Conservation (phyloP, 2,329 filamentous ascomycete genomes). For the Talaromyces sp. region DNA sequence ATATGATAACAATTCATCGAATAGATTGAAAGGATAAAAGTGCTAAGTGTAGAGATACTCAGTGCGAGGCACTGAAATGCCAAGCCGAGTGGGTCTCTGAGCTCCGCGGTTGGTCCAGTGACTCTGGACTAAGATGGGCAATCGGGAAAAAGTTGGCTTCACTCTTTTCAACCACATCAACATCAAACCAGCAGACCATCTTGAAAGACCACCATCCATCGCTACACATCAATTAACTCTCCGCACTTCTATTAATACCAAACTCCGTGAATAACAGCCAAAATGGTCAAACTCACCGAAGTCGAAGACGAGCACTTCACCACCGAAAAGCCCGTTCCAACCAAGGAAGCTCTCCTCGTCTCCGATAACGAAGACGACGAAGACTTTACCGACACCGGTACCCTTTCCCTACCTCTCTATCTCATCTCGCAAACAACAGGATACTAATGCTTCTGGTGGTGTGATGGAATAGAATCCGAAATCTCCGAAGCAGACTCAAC, state of each 20-base stretch:
- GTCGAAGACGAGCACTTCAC: constrained; percentile 95
- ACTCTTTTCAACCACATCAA: constrained; percentile 6
- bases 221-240: not conserved
- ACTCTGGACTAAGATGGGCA: constrained; percentile 5
- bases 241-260: too few species aligned
- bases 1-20: not conserved
- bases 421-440: too few species aligned
- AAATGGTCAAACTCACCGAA: constrained; percentile 95
- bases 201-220: not conserved
- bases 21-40: not conserved
- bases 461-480: constrained; percentile 63
- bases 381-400: constrained; percentile 91
- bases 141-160: constrained; percentile 39
- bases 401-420: constrained; percentile 17
- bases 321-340: constrained; percentile 63
- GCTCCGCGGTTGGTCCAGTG: constrained; percentile 23
- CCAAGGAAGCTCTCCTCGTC: constrained; percentile 52
- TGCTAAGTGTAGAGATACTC: too few species aligned
- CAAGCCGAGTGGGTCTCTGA: constrained; percentile 23
- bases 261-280: constrained; percentile 22
- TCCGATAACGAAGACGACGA: constrained; percentile 63
- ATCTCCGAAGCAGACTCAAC: constrained; percentile 74
- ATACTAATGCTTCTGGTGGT: not conserved
- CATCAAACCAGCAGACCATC: constrained; percentile 31
- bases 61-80: not conserved